Percentiles rank a stretch among this genome's conserved stretches.
These are phyloP conservation scores for Daldinia sp. DNA, from an alignment of 2,329 filamentous ascomycete species.

Conservation along the genomic window DNA sequence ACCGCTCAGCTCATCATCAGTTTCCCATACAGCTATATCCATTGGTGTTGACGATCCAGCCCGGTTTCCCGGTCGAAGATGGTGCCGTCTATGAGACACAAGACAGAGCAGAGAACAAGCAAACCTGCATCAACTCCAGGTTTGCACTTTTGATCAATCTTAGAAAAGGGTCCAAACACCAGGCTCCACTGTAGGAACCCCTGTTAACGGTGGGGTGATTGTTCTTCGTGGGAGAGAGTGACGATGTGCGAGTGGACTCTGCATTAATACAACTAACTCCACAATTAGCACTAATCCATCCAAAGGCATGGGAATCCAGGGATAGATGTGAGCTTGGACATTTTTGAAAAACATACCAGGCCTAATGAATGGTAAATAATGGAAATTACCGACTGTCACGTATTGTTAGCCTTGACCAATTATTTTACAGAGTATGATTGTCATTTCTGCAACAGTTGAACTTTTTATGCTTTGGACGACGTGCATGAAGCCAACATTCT, in stretches of 20 bases:
- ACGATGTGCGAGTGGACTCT: constrained; percentile 35
- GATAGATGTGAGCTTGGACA: constrained; percentile 28
- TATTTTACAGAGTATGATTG: constrained; percentile 27
- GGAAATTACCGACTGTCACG: constrained; percentile 32
- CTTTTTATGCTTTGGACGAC: constrained; percentile 15
- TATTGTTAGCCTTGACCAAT: constrained; percentile 19
- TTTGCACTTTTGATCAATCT: constrained; percentile 32
- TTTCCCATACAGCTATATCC: constrained; percentile 67
- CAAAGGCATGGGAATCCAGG: constrained; percentile 24
- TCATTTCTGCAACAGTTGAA: constrained; percentile 16
- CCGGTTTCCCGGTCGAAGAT: constrained; percentile 28
- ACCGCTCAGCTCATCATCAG: constrained; percentile 67
- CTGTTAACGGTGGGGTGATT: constrained; percentile 36
- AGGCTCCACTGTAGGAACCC: constrained; percentile 25
- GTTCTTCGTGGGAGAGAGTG: constrained; percentile 30
- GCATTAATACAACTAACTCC: constrained; percentile 41
- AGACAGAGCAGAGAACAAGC: constrained; percentile 18
- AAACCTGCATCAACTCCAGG: constrained; percentile 24
- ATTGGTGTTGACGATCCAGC: constrained; percentile 18
- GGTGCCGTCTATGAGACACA: constrained; percentile 19
- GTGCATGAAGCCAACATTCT: constrained; percentile 4
- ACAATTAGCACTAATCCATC: constrained; percentile 40
- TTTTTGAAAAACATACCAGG: constrained; percentile 32
- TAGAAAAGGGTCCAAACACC: constrained; percentile 35
- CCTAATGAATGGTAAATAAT: constrained; percentile 21